Evolutionary conservation across 768 basidiomycete species (phyloP), one percentile per base, ranked within the genome.

Genomic region (Amanita thiersii): DNA sequence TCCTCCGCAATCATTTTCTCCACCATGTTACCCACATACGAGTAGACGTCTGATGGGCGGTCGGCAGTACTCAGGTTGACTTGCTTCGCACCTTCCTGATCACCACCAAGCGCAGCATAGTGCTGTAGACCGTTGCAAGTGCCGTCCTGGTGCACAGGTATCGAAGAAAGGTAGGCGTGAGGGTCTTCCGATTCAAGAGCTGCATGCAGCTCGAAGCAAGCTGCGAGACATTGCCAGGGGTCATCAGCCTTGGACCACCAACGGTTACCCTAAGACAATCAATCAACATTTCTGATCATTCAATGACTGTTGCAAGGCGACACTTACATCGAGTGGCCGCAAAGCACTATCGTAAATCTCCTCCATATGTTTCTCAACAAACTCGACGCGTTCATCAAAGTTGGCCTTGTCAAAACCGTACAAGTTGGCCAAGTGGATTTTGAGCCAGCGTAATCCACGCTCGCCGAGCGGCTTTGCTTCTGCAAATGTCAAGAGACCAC

Each of bases 41-140:
- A 84, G 59, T 99, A 99, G 45, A 98, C 93, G 55, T 99, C 96
- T 24, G 90, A 85, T 0, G 96, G 96, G 19, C 81, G 70, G 47
- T 91, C 89, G 0, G 81, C 79, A 6, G 79, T 81, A 26, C 75
- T 75, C 38, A 99, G 69, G 57, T 99, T 99, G 56, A 99, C 96
- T 55, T 97, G 93, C 45, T 69, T 66, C 1, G 96, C 96, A 44
- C 96, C 96, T 24, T 73, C 70, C 9, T 70, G 68, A 56, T 98
- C 96, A 4, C 96, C 94, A 32, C 96, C 96, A 3, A 99, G 77
- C 0, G 96, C 96, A 4, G 96, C 96, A 54, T 99, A 99, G 59
- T 99, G 94, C 63, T 99, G 96, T 48, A 99, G 70, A 19, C 94
- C 96, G 52, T 99, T 99, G 53, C 96, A 99, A 0, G 96, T 97